Evolutionary conservation across 768 basidiomycete species (phyloP).

Genomic region (Boletus fagicola): DNA sequence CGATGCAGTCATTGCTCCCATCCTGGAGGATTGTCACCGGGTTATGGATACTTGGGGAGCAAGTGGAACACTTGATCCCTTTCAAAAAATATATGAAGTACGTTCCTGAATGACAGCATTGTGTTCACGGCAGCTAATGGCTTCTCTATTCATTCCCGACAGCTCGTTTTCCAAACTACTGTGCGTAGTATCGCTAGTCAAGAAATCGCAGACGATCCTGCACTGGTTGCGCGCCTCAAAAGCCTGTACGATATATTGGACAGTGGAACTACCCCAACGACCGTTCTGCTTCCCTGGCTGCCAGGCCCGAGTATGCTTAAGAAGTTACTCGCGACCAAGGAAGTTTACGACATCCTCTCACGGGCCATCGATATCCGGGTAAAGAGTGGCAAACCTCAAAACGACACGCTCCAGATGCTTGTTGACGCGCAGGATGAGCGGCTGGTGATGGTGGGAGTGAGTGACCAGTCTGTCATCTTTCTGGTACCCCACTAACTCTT

Average conservation of each 20-base stretch:
- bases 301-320: conserved; percentile 69
- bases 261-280: conserved; percentile 66
- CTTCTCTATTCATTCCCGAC: neutral
- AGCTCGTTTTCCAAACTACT: conserved; percentile 74
- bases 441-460: conserved; percentile 68
- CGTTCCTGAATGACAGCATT: conserved; percentile 16
- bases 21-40: conserved; percentile 62
- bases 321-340: conserved; percentile 70
- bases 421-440: conserved; percentile 69
- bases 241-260: conserved; percentile 68
- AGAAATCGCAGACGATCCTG: conserved; percentile 69
- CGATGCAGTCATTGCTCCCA: conserved; percentile 58
- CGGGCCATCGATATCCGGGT: conserved; percentile 55
- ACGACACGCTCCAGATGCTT: conserved; percentile 74
- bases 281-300: conserved; percentile 74
- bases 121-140: neutral
- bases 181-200: conserved; percentile 63
- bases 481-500: conserved; percentile 22
- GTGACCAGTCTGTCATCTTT: conserved; percentile 16
- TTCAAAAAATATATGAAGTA: conserved; percentile 68
- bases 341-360: conserved; percentile 69
- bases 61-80: conserved; percentile 67
- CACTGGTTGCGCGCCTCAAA: conserved; percentile 59
- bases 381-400: conserved; percentile 51
- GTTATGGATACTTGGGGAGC: conserved; percentile 65